Percentiles rank a stretch among this genome's conserved stretches.
Conservation (phyloP, 331 rosid species). For the Pyrus hybrid region DNA sequence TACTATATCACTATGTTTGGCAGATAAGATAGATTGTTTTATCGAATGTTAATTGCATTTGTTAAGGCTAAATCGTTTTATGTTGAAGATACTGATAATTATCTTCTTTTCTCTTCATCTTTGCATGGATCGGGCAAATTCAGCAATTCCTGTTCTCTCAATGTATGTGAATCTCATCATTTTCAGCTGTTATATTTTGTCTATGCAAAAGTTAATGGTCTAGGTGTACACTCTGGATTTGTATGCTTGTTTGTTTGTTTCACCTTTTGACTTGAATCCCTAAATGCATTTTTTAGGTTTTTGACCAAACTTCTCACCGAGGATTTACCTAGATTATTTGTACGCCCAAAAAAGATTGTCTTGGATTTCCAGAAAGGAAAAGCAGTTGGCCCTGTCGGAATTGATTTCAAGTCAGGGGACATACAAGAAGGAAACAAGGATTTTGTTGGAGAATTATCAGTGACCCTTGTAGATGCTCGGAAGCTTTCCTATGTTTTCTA, state of each 20-base stretch:
- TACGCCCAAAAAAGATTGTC: constrained; percentile 97
- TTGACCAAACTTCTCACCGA: constrained; percentile 88
- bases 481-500: constrained; percentile 77
- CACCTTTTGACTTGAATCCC: constrained; percentile 5
- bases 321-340: constrained; percentile 90
- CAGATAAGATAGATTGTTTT: background rate
- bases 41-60: background rate
- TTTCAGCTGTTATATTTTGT: constrained; percentile 6
- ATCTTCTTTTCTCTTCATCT: constrained; percentile 16
- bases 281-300: constrained; percentile 50
- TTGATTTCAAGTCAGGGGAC: constrained; percentile 68
- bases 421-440: constrained; percentile 87
- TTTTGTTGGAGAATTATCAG: constrained; percentile 91
- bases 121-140: constrained; percentile 31
- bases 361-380: constrained; percentile 89
- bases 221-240: background rate
- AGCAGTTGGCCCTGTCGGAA: constrained; percentile 81
- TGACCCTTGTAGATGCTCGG: constrained; percentile 91
- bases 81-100: constrained; percentile 35
- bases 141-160: constrained; percentile 99
- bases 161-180: constrained; percentile 56
- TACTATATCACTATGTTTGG: background rate
- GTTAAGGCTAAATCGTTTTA: background rate
- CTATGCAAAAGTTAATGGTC: background rate
- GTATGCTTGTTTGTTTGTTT: background rate